Evolutionary conservation across 148 eudicot species (phyloP).

Genomic region (Euryodendron excelsum): DNA sequence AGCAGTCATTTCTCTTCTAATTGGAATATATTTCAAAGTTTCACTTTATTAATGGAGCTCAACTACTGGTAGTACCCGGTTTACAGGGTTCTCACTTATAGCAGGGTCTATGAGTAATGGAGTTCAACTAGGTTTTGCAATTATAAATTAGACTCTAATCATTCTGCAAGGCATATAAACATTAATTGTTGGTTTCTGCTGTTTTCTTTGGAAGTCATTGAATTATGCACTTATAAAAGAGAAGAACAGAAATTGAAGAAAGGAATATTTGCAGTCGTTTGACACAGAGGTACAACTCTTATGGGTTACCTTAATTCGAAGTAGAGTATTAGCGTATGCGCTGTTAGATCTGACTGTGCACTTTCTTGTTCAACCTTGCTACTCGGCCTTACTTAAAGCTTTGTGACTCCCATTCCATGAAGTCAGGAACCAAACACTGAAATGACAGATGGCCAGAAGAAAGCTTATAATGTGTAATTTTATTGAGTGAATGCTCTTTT

Average conservation of each 20-base stretch:
- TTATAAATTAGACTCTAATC: no score
- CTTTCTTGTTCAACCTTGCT: no score
- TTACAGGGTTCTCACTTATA: no score
- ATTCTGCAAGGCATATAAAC: no score
- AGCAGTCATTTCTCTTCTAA: background rate
- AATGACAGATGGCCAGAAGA: slow-evolving; percentile 72
- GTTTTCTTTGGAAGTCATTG: background rate
- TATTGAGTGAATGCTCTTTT: background rate
- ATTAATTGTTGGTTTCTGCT: background rate
- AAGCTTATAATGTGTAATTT: background rate
- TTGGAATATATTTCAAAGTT: background rate
- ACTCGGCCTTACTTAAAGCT: no score
- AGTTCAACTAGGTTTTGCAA: background rate
- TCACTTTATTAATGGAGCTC: background rate
- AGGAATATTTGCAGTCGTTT: background rate
- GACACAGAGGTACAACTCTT: no score
- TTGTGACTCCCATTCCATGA: no score
- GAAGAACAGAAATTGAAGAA: background rate
- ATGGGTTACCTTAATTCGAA: no score
- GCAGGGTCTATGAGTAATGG: no score
- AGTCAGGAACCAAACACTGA: no score
- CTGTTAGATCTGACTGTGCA: background rate
- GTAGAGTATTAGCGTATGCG: background rate
- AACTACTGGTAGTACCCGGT: no score
- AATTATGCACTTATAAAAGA: background rate